Evolutionary conservation across 148 eudicot species (phyloP).

Genomic region (Amaranthus cruentus): DNA sequence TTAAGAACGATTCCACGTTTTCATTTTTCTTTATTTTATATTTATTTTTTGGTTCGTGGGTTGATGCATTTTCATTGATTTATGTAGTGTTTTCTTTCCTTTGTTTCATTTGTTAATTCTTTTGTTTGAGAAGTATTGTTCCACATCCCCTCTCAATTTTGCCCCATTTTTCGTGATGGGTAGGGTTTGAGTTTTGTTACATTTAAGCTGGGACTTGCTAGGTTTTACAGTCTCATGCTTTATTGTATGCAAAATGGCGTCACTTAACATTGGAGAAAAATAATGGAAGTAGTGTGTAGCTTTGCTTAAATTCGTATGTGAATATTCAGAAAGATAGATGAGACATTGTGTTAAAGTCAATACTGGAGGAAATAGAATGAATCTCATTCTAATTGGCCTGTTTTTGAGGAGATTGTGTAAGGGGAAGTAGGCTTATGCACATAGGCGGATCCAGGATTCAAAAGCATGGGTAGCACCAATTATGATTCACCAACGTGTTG

Average conservation of each 20-base stretch:
- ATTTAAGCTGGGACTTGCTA: not conserved
- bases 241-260: not conserved
- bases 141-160: not conserved
- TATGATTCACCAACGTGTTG: too few relatives aligned
- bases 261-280: not conserved
- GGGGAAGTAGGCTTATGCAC: not conserved
- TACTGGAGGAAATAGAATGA: not conserved
- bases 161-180: not conserved
- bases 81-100: not conserved
- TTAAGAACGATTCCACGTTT: not conserved
- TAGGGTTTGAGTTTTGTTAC: slow-evolving; percentile 5
- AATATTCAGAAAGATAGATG: not conserved
- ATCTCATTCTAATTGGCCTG: not conserved
- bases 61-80: not conserved
- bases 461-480: too few relatives aligned
- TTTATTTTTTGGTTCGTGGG: not conserved
- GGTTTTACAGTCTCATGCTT: not conserved
- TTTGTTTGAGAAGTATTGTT: not conserved
- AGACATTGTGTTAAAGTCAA: not conserved
- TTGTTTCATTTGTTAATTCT: not conserved
- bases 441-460: too few relatives aligned
- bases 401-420: too few relatives aligned
- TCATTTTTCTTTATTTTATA: not conserved
- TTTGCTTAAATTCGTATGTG: not conserved
- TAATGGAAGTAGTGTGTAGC: not conserved